Conservation (phyloP, 805 yeast species). For the Komagataella populi region DNA sequence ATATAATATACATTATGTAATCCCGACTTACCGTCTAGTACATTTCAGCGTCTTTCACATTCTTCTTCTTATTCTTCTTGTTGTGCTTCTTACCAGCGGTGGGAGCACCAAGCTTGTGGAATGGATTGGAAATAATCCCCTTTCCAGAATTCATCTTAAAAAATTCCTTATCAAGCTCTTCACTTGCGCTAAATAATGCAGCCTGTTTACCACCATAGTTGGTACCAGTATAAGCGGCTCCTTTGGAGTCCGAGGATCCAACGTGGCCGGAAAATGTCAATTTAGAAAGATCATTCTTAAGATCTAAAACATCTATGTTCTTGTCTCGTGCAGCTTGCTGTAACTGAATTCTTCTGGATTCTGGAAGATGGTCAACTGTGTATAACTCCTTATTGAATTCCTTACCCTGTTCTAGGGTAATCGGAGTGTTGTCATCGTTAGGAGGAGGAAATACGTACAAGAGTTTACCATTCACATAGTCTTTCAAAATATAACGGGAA, state of each 20-base stretch:
- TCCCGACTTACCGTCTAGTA: constrained; percentile 1
- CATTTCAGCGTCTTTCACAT: constrained; percentile 7
- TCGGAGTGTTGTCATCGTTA: constrained; percentile 38
- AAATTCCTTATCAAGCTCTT: constrained; percentile 76
- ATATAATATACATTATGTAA: neutral
- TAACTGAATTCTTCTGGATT: constrained; percentile 60
- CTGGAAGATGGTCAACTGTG: constrained; percentile 51
- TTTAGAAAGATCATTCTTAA: constrained; percentile 54
- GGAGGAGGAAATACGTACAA: constrained; percentile 88
- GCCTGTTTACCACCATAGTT: constrained; percentile 78
- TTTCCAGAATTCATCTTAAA: constrained; percentile 53
- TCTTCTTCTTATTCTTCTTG: constrained; percentile 60
- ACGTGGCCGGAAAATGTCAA: constrained; percentile 74
- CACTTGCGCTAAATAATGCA: constrained; percentile 64
- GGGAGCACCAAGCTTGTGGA: constrained; percentile 37
- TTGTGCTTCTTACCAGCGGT: constrained; percentile 42
- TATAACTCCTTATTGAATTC: constrained; percentile 70
- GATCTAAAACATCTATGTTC: constrained; percentile 46
- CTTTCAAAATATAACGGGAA: constrained; percentile 82
- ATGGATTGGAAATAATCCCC: constrained; percentile 59
- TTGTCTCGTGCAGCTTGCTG: constrained; percentile 46
- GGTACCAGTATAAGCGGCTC: constrained; percentile 32
- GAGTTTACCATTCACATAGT: constrained; percentile 86
- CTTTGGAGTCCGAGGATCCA: constrained; percentile 27
- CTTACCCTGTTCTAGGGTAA: constrained; percentile 35